Evolutionary conservation across 306 rosid species (phyloP), one percentile per base, ranked within the genome.

Genomic region (Albizia julibrissin): DNA sequence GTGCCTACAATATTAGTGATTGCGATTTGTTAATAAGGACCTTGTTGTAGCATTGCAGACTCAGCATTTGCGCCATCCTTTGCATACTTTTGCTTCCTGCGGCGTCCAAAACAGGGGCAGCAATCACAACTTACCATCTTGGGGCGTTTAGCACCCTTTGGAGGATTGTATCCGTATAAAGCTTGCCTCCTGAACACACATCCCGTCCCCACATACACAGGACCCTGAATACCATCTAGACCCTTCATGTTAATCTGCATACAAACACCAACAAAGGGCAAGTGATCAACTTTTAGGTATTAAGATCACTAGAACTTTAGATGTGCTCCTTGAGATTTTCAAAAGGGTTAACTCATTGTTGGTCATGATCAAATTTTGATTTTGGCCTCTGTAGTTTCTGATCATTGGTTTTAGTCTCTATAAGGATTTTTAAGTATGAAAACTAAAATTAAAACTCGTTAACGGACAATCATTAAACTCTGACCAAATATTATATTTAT

Each of bases 151-250:
- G 98, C 87, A 56, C 89, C 95, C 87, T 91, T 95, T 33, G 99
- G 95, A 83, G 99, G 98, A 82, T 80, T 86, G 76, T 93, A 92
- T 18, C 99, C 99, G 74, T 95, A 95, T 78, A 95, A 83, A 81
- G 99, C 99, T 80, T 93, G 98, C 85, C 99, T 89, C 85, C 92
- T 90, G 80, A 95, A 95, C 34, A 93, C 97, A 81, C 99, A 95
- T n/a, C 99, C 99, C 40, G 99, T 93, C 39, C 99, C 99, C 10
- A 95, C 99, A 88, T 93, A 95, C 44, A 85, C 98, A 68, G 99
- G 99, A 56, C 98, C 99, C 79, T 95, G 99, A 87, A 93, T 85
- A 80, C 99, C 99, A 84, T 95, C 99, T 76, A 95, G 90, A 81
- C 98, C 98, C 86, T 91, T 89, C 99, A 95, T 95, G 92, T 95